Evolutionary conservation across 1,139 yeast genomes (phyloP).

Genomic region (Nakaseomyces bracarensis): DNA sequence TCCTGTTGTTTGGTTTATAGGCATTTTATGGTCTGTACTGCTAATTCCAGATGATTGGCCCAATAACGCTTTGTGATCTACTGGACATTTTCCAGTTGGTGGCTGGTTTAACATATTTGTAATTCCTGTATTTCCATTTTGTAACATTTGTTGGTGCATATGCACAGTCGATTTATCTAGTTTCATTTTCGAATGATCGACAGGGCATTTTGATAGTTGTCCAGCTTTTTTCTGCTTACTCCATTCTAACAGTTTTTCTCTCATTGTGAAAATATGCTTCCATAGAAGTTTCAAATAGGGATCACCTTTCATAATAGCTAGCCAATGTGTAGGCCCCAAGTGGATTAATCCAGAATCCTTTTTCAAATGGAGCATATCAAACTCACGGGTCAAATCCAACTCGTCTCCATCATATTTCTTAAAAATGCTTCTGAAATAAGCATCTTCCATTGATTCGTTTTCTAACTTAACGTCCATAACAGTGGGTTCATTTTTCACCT

Average conservation of each 20-base stretch:
- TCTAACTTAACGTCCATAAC: not conserved
- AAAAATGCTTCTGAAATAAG: constrained; percentile 4
- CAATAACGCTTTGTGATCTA: constrained; percentile 9
- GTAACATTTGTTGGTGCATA: not conserved
- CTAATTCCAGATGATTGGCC: not conserved
- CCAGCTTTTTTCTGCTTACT: constrained; percentile 4
- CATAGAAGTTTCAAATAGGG: constrained; percentile 43
- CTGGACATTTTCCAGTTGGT: constrained; percentile 2
- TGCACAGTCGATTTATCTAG: not conserved
- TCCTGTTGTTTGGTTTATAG: constrained; percentile 12
- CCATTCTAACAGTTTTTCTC: constrained; percentile 37
- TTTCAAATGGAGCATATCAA: constrained; percentile 43
- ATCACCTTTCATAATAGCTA: constrained; percentile 46
- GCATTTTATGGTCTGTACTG: constrained; percentile 6
- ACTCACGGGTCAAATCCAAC: constrained; percentile 39
- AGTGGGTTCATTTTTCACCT: not conserved
- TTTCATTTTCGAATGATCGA: constrained; percentile 4
- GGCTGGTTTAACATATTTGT: not conserved
- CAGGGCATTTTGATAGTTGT: constrained; percentile 4
- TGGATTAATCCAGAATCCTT: constrained; percentile 40
- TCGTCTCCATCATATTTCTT: constrained; percentile 30
- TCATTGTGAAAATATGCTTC: constrained; percentile 43
- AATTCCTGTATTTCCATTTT: not conserved
- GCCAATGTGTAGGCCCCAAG: constrained; percentile 46
- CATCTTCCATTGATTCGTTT: not conserved